Percentiles rank a stretch among this genome's conserved stretches.
These are phyloP conservation scores for Debaryomyces sp. DNA, from an alignment of 1,139 yeast genomes.

Conservation along the genomic window DNA sequence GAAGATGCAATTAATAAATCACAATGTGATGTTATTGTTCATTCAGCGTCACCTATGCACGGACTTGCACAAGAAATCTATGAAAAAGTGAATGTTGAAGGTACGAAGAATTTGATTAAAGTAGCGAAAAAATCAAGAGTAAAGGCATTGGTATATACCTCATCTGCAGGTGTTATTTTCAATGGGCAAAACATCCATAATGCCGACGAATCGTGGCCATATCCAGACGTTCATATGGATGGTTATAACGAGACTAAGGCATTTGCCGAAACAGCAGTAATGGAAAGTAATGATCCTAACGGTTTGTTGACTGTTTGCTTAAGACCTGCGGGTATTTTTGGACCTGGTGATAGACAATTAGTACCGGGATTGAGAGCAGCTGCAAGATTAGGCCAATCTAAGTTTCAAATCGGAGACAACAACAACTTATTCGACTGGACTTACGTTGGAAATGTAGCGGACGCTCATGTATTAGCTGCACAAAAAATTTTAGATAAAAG, in stretches of 20 bases:
- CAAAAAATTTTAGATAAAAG: conserved; percentile 58
- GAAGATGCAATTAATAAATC: conserved; percentile 59
- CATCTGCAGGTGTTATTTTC: conserved; percentile 96
- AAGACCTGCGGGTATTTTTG: conserved; percentile 98
- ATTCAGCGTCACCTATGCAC: conserved; percentile 96
- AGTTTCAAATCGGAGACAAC: conserved; percentile 93
- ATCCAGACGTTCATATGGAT: conserved; percentile 91
- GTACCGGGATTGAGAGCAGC: conserved; percentile 91
- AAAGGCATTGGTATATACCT: conserved; percentile 85
- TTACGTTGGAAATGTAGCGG: conserved; percentile 99
- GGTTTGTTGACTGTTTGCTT: conserved; percentile 77
- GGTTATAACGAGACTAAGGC: conserved; percentile 97
- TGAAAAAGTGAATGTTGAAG: conserved; percentile 87
- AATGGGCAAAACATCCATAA: conserved; percentile 89
- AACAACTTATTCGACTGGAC: conserved; percentile 95
- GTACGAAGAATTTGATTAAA: conserved; percentile 74
- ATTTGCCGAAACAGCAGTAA: conserved; percentile 80
- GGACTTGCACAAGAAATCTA: conserved; percentile 81
- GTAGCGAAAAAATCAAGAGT: conserved; percentile 59
- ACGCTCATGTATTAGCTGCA: conserved; percentile 93
- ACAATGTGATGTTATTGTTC: conserved; percentile 79
- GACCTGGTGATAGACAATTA: conserved; percentile 97
- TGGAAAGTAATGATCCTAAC: conserved; percentile 63
- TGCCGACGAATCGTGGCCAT: conserved; percentile 94
- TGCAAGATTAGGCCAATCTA: conserved; percentile 82